Percentiles rank a stretch among this genome's conserved stretches.
phyloP scores from a whole-genome alignment of 2,329 filamentous ascomycete species.

The Aspergillus fructus region DNA sequence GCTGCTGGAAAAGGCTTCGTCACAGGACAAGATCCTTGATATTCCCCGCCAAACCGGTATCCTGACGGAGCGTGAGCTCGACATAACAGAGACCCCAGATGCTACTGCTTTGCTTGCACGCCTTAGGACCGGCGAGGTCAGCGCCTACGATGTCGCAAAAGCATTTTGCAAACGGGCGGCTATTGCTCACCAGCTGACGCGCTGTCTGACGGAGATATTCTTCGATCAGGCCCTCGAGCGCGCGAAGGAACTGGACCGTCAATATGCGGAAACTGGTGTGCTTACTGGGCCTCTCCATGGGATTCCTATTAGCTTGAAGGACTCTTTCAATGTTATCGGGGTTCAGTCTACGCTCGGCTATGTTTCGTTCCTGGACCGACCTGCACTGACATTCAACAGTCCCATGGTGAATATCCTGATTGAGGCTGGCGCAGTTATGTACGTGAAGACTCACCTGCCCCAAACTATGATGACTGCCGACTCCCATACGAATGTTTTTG shows the following conservation, averaged over 20 bases:
- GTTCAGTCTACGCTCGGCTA: constrained; percentile 59
- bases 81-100: constrained; percentile 49
- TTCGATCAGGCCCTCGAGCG: constrained; percentile 51
- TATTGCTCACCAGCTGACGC: constrained; percentile 38
- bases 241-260: constrained; percentile 50
- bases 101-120: constrained; percentile 27
- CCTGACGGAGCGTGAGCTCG: constrained; percentile 47
- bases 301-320: constrained; percentile 56
- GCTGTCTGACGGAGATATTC: constrained; percentile 55
- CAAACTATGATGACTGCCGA: constrained; percentile 53
- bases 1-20: not conserved
- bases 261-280: constrained; percentile 39
- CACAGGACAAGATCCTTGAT: constrained; percentile 5
- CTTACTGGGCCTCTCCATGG: constrained; percentile 62
- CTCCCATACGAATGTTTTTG: constrained; percentile 57
- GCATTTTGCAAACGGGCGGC: constrained; percentile 47
- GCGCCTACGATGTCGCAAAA: constrained; percentile 42
- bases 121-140: constrained; percentile 28
- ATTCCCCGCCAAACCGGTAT: constrained; percentile 36
- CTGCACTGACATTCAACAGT: constrained; percentile 52
- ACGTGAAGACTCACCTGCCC: constrained; percentile 69
- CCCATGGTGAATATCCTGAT: constrained; percentile 58
- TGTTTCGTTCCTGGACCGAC: constrained; percentile 58
- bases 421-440: constrained; percentile 61
- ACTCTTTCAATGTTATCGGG: constrained; percentile 49